Evolutionary conservation across 306 rosid genomes (phyloP).

Genomic region (Vigna reflexopilosa): DNA sequence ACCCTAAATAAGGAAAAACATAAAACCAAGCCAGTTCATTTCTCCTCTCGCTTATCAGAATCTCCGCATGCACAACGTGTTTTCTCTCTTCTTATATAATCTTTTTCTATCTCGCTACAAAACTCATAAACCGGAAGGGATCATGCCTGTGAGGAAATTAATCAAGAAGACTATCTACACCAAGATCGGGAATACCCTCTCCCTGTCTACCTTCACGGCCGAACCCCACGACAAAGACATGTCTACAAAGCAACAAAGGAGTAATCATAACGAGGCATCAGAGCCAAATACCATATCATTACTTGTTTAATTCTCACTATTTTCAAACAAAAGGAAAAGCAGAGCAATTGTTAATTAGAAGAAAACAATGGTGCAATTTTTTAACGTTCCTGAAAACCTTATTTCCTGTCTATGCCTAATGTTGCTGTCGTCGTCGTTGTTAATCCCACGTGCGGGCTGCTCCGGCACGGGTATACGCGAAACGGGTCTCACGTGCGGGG

Average conservation of each 20-base stretch:
- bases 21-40: constrained; percentile 6
- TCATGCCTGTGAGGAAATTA: not conserved
- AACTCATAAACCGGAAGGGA: not conserved
- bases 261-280: not conserved
- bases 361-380: not conserved
- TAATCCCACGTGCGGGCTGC: constrained; percentile 12
- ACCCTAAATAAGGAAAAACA: constrained; percentile 6
- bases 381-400: not conserved
- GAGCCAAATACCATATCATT: not conserved
- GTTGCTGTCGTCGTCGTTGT: not conserved
- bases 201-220: not conserved
- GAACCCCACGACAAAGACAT: not conserved
- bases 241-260: not conserved
- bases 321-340: not conserved
- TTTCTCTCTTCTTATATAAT: not conserved
- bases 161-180: not conserved
- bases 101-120: not conserved
- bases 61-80: not conserved
- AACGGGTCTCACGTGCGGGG: constrained; percentile 48
- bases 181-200: not conserved
- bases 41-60: not conserved
- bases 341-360: not conserved
- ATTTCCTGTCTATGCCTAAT: not conserved
- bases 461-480: not conserved
- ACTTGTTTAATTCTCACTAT: not conserved